These are phyloP conservation scores for Heliamphora pulchella DNA, from an alignment of 179 eudicot genomes.

Conservation along the genomic window DNA sequence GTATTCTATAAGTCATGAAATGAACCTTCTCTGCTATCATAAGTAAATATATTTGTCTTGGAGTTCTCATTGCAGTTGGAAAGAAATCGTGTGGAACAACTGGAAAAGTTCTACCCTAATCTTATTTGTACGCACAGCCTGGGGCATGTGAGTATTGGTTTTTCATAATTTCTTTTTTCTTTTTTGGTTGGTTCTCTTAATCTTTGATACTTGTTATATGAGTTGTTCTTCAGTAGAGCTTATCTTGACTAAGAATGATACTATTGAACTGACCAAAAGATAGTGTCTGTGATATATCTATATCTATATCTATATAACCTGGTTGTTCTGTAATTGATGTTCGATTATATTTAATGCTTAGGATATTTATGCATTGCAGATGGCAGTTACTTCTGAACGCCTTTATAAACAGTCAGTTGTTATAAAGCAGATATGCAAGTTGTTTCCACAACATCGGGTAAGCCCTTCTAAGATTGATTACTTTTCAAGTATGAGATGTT, in stretches of 20 bases:
- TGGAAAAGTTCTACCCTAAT: conserved; percentile 90
- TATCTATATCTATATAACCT: neutral
- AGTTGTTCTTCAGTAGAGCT: neutral
- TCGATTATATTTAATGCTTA: conserved; percentile 21
- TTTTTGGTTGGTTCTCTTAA: neutral
- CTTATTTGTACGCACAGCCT: conserved; percentile 80
- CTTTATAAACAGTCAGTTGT: conserved; percentile 84
- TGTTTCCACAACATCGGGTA: conserved; percentile 93
- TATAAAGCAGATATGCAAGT: conserved; percentile 87
- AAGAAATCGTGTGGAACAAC: conserved; percentile 65
- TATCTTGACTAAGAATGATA: neutral
- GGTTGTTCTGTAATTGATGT: neutral
- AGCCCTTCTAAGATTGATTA: conserved; percentile 14
- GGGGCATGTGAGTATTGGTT: conserved; percentile 60
- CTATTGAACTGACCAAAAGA: neutral
- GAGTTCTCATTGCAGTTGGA: conserved; percentile 54
- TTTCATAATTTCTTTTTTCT: neutral
- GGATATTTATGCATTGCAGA: conserved; percentile 45
- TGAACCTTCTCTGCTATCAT: conserved; percentile 4
- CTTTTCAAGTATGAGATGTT: neutral
- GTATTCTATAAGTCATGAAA: neutral
- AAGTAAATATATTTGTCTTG: neutral
- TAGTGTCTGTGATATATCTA: neutral
- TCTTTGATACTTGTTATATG: neutral
- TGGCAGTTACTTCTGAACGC: conserved; percentile 93